Conservation (phyloP, 768 basidiomycete genomes). For the Lactarius evosmus region DNA sequence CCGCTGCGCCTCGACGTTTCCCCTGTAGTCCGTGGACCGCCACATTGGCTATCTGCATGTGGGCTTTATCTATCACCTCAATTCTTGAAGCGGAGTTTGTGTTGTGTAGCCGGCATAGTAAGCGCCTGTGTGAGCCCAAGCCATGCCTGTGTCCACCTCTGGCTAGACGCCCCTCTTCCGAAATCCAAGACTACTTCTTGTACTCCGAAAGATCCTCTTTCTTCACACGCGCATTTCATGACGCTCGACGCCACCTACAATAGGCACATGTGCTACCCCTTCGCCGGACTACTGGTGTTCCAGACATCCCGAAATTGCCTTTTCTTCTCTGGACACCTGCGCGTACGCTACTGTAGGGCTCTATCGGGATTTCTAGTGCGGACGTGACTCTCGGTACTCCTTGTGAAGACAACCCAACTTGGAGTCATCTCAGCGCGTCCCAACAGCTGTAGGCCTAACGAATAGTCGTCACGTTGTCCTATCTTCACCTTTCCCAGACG, state of each 20-base stretch:
- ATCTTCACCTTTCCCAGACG: slow-evolving; percentile 10
- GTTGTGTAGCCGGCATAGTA: neutral
- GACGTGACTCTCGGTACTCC: neutral
- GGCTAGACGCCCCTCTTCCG: neutral
- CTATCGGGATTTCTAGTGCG: neutral
- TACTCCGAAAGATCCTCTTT: neutral
- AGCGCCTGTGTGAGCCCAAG: slow-evolving; percentile 9
- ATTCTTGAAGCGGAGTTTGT: slow-evolving; percentile 8
- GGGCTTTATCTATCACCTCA: neutral
- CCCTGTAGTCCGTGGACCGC: neutral
- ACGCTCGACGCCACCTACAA: slow-evolving; percentile 1
- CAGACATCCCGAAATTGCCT: neutral
- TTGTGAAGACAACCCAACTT: slow-evolving; percentile 1
- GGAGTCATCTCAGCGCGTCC: neutral
- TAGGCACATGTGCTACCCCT: neutral
- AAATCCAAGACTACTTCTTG: neutral
- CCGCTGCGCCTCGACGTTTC: neutral
- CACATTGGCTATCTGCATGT: neutral
- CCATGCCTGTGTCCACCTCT: neutral
- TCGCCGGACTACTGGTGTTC: slow-evolving; percentile 7
- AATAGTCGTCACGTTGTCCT: neutral
- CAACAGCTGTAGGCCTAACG: slow-evolving; percentile 16
- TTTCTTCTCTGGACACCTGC: slow-evolving; percentile 1
- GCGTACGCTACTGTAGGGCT: neutral
- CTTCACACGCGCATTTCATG: slow-evolving; percentile 13